A percentile compares a stretch with the other conserved stretches of the same genome.
Evolutionary conservation across 2,329 filamentous ascomycete genomes (phyloP).

Genomic region (Aspergillus sp.): DNA sequence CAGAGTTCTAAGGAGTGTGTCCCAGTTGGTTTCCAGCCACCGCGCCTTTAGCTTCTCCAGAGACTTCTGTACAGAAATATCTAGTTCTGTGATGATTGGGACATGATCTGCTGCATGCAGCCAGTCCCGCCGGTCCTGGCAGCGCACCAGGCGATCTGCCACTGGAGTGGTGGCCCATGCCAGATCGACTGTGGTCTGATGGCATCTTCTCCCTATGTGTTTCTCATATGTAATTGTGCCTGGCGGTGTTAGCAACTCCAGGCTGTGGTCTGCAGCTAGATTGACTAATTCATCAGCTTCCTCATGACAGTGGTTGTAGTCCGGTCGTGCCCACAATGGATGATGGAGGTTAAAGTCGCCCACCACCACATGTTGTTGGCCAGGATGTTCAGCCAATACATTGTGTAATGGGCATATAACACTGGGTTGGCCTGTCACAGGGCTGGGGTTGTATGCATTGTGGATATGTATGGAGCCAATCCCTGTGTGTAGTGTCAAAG

Average conservation of each 20-base stretch:
- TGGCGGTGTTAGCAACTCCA: constrained; percentile 1
- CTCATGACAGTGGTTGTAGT: background rate
- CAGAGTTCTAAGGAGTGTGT: background rate
- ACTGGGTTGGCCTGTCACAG: background rate
- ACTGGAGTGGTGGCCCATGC: background rate
- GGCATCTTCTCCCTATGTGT: background rate
- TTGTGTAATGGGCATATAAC: background rate
- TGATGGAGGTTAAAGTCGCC: constrained; percentile 6
- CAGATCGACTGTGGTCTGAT: constrained; percentile 3
- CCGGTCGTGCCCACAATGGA: constrained; percentile 2
- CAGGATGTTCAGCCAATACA: background rate
- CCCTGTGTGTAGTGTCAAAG: constrained; percentile 1
- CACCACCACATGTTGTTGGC: constrained; percentile 1
- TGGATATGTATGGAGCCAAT: constrained; percentile 6
- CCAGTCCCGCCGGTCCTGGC: background rate
- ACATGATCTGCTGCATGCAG: constrained; percentile 2
- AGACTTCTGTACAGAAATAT: background rate
- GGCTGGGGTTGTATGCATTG: constrained; percentile 14
- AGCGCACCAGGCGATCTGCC: constrained; percentile 1
- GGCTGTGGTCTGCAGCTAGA: background rate
- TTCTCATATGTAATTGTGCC: constrained; percentile 4
- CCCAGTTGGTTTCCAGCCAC: constrained; percentile 1
- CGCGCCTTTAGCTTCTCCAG: background rate
- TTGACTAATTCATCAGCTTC: constrained; percentile 2
- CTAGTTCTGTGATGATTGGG: constrained; percentile 1